phyloP scores from a whole-genome alignment of 106 monocot species.

The Platanthera zijinensis region DNA sequence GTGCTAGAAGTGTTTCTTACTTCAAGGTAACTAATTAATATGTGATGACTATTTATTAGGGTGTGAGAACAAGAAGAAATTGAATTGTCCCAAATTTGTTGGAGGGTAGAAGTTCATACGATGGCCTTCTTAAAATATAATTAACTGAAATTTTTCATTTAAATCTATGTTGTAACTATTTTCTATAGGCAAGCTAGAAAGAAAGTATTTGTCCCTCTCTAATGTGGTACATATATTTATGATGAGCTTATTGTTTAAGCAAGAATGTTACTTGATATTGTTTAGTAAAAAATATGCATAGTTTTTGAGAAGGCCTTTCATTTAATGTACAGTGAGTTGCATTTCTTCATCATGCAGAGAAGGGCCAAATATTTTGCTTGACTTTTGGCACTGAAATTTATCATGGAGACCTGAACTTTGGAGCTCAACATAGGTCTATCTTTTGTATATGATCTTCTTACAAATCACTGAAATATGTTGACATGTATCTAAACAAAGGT shows the following conservation, averaged over 20 bases:
- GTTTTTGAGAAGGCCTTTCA: neutral
- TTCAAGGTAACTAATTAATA: neutral
- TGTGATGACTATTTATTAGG: neutral
- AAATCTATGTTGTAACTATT: neutral
- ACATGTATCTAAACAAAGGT: neutral
- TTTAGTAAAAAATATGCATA: neutral
- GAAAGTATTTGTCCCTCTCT: neutral
- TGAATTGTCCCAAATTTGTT: neutral
- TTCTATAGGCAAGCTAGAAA: neutral
- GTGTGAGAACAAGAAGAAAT: neutral
- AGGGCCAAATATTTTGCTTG: slow-evolving; percentile 95
- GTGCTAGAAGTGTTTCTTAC: neutral
- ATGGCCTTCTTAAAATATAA: neutral
- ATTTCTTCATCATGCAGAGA: slow-evolving; percentile 92
- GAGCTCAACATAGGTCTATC: slow-evolving; percentile 87
- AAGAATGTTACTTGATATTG: neutral
- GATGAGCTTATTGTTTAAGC: neutral
- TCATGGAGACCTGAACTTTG: slow-evolving; percentile 95
- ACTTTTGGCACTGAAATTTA: slow-evolving; percentile 98
- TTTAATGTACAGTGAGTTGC: slow-evolving; percentile 68
- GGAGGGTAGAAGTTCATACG: neutral
- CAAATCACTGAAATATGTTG: neutral
- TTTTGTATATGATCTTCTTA: slow-evolving; percentile 2
- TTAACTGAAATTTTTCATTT: neutral
- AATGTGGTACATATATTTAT: neutral